Evolutionary conservation across 768 basidiomycete genomes (phyloP).

Genomic region (Leccinum sublutescens): DNA sequence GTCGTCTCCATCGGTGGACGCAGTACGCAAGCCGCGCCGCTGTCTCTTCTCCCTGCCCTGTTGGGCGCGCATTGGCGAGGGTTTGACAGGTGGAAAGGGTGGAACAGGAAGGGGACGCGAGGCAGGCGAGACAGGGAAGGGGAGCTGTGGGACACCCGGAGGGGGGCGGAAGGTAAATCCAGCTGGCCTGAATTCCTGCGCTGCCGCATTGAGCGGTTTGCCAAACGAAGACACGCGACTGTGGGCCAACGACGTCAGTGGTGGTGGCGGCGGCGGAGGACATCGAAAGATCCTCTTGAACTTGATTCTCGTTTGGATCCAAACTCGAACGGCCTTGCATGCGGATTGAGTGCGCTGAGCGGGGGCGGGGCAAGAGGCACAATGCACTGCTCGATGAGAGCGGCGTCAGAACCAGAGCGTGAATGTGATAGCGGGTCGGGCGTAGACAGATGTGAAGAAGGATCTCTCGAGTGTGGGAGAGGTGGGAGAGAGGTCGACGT

Average conservation of each 20-base stretch:
- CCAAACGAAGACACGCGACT: slow-evolving; percentile 47
- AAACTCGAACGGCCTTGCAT: slow-evolving; percentile 84
- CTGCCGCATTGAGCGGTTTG: slow-evolving; percentile 75
- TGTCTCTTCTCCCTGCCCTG: slow-evolving; percentile 85
- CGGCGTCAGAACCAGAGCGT: slow-evolving; percentile 44
- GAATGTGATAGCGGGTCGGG: slow-evolving; percentile 64
- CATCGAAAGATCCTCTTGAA: slow-evolving; percentile 34
- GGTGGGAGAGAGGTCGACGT: slow-evolving; percentile 53
- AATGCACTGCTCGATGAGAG: slow-evolving; percentile 30
- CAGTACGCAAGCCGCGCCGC: slow-evolving; percentile 48
- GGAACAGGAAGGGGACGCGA: slow-evolving; percentile 41
- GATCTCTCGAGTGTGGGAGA: slow-evolving; percentile 62
- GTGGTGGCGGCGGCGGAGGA: slow-evolving; percentile 31
- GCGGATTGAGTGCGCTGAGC: slow-evolving; percentile 57
- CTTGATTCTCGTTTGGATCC: slow-evolving; percentile 42
- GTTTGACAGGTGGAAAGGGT: slow-evolving; percentile 24
- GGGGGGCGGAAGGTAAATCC: slow-evolving; percentile 79
- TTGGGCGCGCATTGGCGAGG: slow-evolving; percentile 25
- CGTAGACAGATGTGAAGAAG: slow-evolving; percentile 58
- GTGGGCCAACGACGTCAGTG: slow-evolving; percentile 37
- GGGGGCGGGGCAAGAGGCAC: slow-evolving; percentile 13
- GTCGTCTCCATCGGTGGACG: slow-evolving; percentile 37
- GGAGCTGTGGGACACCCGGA: slow-evolving; percentile 59
- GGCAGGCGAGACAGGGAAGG: slow-evolving; percentile 30
- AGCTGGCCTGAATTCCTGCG: slow-evolving; percentile 77